Percentiles rank a stretch among this genome's conserved stretches.
Evolutionary conservation across 306 rosid species (phyloP).

Genomic region (Hylodesmum podocarpum): DNA sequence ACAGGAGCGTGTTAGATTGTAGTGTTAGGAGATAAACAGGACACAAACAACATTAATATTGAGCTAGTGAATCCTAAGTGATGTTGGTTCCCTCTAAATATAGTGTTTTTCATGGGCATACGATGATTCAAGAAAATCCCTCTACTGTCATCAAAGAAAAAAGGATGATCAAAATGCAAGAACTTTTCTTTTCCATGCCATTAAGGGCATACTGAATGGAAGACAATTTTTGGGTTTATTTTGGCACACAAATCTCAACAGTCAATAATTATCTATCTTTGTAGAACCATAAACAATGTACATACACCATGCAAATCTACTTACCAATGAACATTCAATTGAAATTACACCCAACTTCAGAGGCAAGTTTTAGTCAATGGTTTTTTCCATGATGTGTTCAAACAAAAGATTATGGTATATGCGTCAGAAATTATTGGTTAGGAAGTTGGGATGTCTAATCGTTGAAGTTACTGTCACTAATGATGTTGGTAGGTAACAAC

Average conservation of each 20-base stretch:
- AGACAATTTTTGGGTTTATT: neutral
- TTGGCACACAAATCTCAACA: neutral
- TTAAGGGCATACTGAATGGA: too few species aligned
- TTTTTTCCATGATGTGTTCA: too few species aligned
- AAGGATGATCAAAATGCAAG: too few species aligned
- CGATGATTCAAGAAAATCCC: too few species aligned
- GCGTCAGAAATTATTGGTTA: neutral
- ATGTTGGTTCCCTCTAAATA: too few species aligned
- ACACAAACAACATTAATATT: too few species aligned
- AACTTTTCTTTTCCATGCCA: too few species aligned
- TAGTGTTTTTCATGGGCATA: too few species aligned
- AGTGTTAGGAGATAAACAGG: neutral
- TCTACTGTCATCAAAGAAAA: too few species aligned
- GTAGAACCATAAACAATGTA: neutral
- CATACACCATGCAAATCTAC: neutral
- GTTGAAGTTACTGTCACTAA: neutral
- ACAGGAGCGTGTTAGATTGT: neutral
- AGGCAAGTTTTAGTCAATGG: neutral
- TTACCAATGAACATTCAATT: neutral
- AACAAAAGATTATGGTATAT: neutral
- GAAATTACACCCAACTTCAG: neutral
- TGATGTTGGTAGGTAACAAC: neutral
- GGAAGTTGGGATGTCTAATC: constrained; percentile 28
- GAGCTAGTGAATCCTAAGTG: too few species aligned
- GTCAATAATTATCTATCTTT: too few species aligned